Evolutionary conservation across 163 green algal genomes (phyloP), one percentile per base, ranked within the genome.

Genomic region (Picocystis sp.): DNA sequence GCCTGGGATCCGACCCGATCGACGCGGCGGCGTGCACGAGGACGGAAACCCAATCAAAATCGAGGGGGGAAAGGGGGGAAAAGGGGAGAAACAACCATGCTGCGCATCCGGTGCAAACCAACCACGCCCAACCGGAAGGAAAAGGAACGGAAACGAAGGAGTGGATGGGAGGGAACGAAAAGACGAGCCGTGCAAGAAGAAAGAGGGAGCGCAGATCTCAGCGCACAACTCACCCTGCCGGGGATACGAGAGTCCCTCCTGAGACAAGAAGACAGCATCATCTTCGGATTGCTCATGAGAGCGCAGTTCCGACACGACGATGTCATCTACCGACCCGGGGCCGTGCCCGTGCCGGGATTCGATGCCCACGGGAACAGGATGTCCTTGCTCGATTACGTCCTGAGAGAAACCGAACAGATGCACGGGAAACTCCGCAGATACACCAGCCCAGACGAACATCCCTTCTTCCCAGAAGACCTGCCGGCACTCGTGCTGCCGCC

Each of bases 251-350:
- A 75, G 49, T 63, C 67, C 1, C 72, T 94, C 6, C 92, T 94
- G 35, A 60, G 80, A 5, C 82, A 92, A 70, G 90, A 97, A 60
- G 90, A 99, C 73, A 95, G 78, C 25, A 98, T 98, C 52, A 95
- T 99, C 56, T 99, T 95, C 66, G 69, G 59, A 22, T 64, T 99
- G 35, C 93, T 96, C 22, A 86, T 96, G 70, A 61, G 90, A 0
- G 75, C 83, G 3, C 90, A 94, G 62, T 97, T 90, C 58, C 71
- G 73, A 5, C 55, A 63, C 24, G 97, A 99, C 62, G 47, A 61
- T 0, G 42, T 73, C 1, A 74, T 94, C 2, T 99, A 99, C 57
- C 38, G 73, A n/a, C 25, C 75, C 21, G 75, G 69, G 8, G 76
- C 59, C 1, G 64, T 95, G 3, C 64, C 77, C 2, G 74, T 93